Evolutionary conservation across 306 rosid species (phyloP).

Genomic region (Fagus sylvatica): DNA sequence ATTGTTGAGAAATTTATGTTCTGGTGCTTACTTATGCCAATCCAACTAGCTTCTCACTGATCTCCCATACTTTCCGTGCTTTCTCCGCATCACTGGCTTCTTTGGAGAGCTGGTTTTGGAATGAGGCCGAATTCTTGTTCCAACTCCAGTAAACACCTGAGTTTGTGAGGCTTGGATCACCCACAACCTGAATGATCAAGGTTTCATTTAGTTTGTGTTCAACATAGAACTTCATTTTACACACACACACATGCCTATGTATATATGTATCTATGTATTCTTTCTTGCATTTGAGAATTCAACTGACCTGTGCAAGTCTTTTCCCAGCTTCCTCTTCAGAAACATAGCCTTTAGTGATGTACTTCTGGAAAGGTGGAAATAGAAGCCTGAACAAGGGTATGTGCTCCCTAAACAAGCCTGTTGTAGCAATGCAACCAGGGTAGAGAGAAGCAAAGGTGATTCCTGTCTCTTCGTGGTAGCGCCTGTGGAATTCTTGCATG

Average conservation of each 20-base stretch:
- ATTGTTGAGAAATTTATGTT: background rate
- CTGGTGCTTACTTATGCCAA: constrained; percentile 15
- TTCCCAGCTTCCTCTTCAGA: constrained; percentile 43
- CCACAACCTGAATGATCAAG: constrained; percentile 23
- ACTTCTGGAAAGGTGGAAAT: constrained; percentile 95
- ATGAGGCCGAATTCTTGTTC: constrained; percentile 31
- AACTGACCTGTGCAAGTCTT: constrained; percentile 29
- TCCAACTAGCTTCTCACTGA: constrained; percentile 33
- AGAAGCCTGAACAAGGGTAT: constrained; percentile 30
- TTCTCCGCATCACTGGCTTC: constrained; percentile 32
- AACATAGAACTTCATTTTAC: background rate
- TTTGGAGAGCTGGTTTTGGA: constrained; percentile 33
- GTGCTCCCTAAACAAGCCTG: constrained; percentile 35
- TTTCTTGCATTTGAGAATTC: background rate
- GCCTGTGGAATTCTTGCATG: constrained; percentile 45
- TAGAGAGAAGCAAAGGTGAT: constrained; percentile 25
- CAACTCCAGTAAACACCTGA: constrained; percentile 39
- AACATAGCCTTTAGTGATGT: constrained; percentile 61
- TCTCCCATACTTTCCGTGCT: constrained; percentile 28
- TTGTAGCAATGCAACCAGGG: constrained; percentile 64
- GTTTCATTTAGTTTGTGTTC: background rate
- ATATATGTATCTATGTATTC: too few relatives aligned
- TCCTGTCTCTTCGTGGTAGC: constrained; percentile 25
- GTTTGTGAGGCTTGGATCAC: constrained; percentile 29
- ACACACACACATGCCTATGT: background rate